A percentile compares a stretch with the other conserved stretches of the same genome.
These are phyloP conservation scores for Fusarium haematococcum DNA, from an alignment of 2,329 filamentous ascomycete species.

Conservation along the genomic window DNA sequence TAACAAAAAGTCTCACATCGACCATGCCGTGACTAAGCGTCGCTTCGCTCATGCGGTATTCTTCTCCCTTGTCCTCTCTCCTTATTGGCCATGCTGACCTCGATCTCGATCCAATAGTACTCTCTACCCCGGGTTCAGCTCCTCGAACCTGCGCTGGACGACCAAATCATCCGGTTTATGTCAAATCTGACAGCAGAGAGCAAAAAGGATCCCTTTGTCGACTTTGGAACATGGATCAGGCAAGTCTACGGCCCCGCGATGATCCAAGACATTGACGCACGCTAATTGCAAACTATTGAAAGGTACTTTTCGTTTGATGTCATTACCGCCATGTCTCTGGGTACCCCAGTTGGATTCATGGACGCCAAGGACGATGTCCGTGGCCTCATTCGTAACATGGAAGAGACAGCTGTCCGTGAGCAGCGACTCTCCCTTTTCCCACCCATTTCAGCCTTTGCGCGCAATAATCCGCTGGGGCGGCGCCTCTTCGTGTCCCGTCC, in stretches of 20 bases:
- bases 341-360: not conserved
- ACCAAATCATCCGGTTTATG: not conserved
- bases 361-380: not conserved
- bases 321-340: not conserved
- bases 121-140: not conserved
- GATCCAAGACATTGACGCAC: not conserved
- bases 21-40: not conserved
- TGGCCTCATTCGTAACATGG: not conserved
- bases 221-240: conserved; percentile 1
- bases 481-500: not conserved
- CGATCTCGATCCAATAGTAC: not conserved
- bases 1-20: not conserved
- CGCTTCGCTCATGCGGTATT: not conserved
- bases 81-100: not conserved
- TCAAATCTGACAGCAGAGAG: not conserved
- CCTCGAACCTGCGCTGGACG: not conserved
- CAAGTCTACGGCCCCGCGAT: not conserved
- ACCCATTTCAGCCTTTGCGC: not conserved
- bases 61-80: not conserved
- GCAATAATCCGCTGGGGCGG: not conserved
- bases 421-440: not conserved
- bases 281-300: not conserved
- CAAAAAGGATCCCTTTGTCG: not conserved
- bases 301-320: not conserved
- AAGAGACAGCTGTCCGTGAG: not conserved